Percentiles rank a stretch among this genome's conserved stretches.
These are phyloP conservation scores for Schwanniomyces sp. DNA, from an alignment of 805 yeast species.

Conservation along the genomic window DNA sequence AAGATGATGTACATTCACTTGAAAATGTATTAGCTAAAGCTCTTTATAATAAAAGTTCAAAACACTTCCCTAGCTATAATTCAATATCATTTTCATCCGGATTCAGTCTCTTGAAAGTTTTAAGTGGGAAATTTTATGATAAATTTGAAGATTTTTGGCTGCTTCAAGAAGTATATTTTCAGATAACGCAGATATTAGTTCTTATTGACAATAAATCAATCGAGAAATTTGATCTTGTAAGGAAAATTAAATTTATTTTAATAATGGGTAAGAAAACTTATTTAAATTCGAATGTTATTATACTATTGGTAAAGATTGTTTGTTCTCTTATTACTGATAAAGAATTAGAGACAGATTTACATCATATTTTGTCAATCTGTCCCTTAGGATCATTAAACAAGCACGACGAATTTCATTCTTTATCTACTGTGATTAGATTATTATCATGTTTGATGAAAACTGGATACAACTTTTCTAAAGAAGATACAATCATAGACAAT, in stretches of 20 bases:
- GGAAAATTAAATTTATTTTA: constrained; percentile 39
- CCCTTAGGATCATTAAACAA: constrained; percentile 5
- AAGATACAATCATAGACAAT: neutral
- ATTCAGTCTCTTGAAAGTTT: constrained; percentile 20
- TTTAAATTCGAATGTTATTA: constrained; percentile 15
- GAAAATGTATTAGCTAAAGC: neutral
- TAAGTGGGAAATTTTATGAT: constrained; percentile 20
- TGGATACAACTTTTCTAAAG: neutral
- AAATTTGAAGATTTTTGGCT: constrained; percentile 31
- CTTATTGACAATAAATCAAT: constrained; percentile 18
- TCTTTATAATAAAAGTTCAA: neutral
- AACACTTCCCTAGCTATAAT: neutral
- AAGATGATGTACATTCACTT: constrained; percentile 13
- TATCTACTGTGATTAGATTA: constrained; percentile 10
- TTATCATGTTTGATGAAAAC: constrained; percentile 5
- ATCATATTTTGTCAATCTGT: constrained; percentile 18
- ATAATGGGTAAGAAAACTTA: constrained; percentile 17
- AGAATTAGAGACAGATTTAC: constrained; percentile 21
- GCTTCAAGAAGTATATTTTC: constrained; percentile 31
- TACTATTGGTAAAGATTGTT: constrained; percentile 16
- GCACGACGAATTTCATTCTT: neutral
- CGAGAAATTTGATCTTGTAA: constrained; percentile 22
- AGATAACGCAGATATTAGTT: constrained; percentile 31
- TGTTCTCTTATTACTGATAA: constrained; percentile 17
- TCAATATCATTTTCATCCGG: constrained; percentile 24